Conservation (phyloP, 345 rosid species). For the Aegle marmelos region DNA sequence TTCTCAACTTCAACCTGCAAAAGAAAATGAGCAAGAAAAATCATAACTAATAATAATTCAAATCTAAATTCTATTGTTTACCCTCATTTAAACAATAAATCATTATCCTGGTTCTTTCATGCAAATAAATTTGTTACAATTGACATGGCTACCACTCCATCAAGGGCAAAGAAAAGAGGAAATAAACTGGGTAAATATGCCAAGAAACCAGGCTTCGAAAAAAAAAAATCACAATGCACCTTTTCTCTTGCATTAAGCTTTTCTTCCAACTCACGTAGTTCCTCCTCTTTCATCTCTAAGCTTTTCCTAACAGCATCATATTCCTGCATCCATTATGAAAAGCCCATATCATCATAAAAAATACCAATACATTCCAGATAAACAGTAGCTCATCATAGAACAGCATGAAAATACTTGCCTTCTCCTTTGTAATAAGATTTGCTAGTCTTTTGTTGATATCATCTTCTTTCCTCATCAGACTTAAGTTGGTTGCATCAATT, state of each 20-base stretch:
- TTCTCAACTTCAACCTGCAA: slow-evolving; percentile 74
- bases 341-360: slow-evolving; percentile 2
- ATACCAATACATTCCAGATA: slow-evolving; percentile 3
- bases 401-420: slow-evolving; percentile 40
- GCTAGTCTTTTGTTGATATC: slow-evolving; percentile 60
- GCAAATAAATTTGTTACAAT: neutral
- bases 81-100: neutral
- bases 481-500: slow-evolving; percentile 58
- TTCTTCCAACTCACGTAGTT: slow-evolving; percentile 61
- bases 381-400: neutral
- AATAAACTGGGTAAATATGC: neutral
- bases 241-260: slow-evolving; percentile 78
- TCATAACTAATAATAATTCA: neutral
- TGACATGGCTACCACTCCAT: neutral
- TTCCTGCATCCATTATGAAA: slow-evolving; percentile 48
- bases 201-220: neutral
- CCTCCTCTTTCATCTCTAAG: slow-evolving; percentile 61
- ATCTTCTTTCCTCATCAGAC: slow-evolving; percentile 66
- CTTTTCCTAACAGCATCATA: slow-evolving; percentile 50
- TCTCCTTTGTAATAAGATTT: slow-evolving; percentile 53
- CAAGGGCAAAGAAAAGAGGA: neutral
- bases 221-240: slow-evolving; percentile 36
- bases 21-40: neutral
- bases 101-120: neutral
- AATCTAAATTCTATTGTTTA: neutral